A percentile compares a stretch with the other conserved stretches of the same genome.
These are phyloP conservation scores for Gossypium rotundifolium DNA, from an alignment of 345 rosid species.

Conservation along the genomic window DNA sequence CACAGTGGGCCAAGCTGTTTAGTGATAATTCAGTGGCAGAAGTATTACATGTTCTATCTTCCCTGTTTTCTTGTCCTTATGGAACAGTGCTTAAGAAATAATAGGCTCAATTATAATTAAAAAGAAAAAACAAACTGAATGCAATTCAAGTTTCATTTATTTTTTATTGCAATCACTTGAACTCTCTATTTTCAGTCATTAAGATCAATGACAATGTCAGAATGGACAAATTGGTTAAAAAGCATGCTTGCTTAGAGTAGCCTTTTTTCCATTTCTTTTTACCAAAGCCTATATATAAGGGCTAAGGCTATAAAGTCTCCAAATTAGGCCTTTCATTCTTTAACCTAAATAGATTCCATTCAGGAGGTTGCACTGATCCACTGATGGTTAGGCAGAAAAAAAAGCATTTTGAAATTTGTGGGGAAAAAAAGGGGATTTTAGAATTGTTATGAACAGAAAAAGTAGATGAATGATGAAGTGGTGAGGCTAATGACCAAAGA, in stretches of 20 bases:
- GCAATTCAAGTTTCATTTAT: background rate
- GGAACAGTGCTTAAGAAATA: background rate
- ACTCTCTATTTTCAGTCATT: background rate
- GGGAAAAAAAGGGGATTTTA: background rate
- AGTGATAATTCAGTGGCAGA: slow-evolving; percentile 1
- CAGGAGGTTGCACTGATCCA: background rate
- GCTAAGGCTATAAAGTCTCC: background rate
- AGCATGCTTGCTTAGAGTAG: background rate
- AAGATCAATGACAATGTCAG: no score
- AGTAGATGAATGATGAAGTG: slow-evolving; percentile 11
- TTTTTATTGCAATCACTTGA: background rate
- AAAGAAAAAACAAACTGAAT: background rate
- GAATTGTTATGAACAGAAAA: background rate
- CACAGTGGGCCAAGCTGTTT: slow-evolving; percentile 7
- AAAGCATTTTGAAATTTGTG: background rate
- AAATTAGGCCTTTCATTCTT: background rate
- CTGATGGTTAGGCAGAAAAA: background rate
- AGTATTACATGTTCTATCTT: background rate
- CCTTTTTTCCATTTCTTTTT: background rate
- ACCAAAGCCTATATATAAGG: background rate
- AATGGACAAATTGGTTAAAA: no score
- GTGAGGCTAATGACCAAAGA: slow-evolving; percentile 3
- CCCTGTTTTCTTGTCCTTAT: slow-evolving; percentile 6
- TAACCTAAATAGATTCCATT: background rate
- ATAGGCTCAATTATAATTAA: background rate